Evolutionary conservation across 2,329 filamentous ascomycete genomes (phyloP).

Genomic region (Venturia asperata): DNA sequence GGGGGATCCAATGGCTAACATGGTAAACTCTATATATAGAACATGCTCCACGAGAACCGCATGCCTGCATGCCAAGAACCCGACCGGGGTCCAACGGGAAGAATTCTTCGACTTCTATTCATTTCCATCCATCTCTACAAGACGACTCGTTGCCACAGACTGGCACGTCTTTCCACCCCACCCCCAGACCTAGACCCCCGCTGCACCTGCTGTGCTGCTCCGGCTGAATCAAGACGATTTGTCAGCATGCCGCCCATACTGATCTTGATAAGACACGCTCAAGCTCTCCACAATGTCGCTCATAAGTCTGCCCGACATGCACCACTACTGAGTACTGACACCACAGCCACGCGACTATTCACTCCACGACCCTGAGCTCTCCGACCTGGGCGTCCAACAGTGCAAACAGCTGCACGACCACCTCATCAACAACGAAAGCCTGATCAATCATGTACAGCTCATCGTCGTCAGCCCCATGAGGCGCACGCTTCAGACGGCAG

Average conservation of each 20-base stretch:
- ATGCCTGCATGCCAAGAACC: no score
- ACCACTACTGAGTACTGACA: not conserved
- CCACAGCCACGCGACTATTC: conserved; percentile 30
- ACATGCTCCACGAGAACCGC: no score
- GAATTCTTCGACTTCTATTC: no score
- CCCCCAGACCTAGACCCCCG: no score
- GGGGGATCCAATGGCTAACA: no score
- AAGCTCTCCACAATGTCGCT: conserved; percentile 40
- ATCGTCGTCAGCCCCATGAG: conserved; percentile 60
- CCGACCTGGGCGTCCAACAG: conserved; percentile 37
- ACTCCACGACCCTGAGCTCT: conserved; percentile 37
- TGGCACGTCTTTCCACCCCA: not conserved
- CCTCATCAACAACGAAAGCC: conserved; percentile 30
- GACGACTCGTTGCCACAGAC: not conserved
- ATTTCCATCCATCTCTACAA: not conserved
- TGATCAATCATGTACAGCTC: conserved; percentile 42
- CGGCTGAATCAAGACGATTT: not conserved
- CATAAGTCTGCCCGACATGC: conserved; percentile 23
- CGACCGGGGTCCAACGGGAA: no score
- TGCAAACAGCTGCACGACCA: conserved; percentile 35
- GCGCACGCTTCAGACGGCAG: conserved; percentile 58
- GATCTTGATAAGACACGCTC: conserved; percentile 40
- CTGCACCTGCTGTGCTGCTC: no score
- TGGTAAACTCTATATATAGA: no score
- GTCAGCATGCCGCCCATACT: conserved; percentile 38